Evolutionary conservation across 2,329 filamentous ascomycete genomes (phyloP), one percentile per base, ranked within the genome.

Genomic region (Pestalotiopsis sp.): DNA sequence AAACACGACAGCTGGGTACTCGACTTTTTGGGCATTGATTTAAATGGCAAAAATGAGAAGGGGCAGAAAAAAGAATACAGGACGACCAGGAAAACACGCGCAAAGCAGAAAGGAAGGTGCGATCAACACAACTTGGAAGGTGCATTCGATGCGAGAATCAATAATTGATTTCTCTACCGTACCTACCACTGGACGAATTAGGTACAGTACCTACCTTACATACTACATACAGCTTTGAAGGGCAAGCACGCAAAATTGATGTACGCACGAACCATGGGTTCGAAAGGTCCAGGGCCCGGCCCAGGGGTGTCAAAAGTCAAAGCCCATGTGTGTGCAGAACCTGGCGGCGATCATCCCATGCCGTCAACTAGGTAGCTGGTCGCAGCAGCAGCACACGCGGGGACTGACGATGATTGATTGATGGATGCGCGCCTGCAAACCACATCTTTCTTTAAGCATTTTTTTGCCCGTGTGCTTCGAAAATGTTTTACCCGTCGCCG

Each of bases 221-320:
- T 23, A 23, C 20, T 27, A 59, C 57, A 59, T 13, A n/a, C 9
- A 17, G 27, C 27, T 31, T 31, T 31, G 27, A 31, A 36, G 27
- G 38, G 25, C 14, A 27, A 31, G 14, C 27, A 27, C 58, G 7
- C 14, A 11, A 25, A 39, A 20, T 13, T n/a, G 36, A 61, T 7
- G 27, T 38, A n/a, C 17, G 59, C 59, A 61, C 31, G 31, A 61
- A 61, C 59, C 59, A 61, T 38, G 59, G 17, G 59, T 39, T 61
- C 59, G 59, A 61, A 36, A 52, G 45, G 45, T n/a, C 45, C 45
- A 52, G 45, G 45, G 45, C 45, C 20, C 45, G 41, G 41, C 41
- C 41, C 41, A 45, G 41, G 41, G 45, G 45, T 31, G 27, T 31
- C 27, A 20, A 58, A 25, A 20, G 12, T 58, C 20, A 58, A 13